Conservation (phyloP, 2,329 filamentous ascomycete species). For the Xylariaceae sp. region DNA sequence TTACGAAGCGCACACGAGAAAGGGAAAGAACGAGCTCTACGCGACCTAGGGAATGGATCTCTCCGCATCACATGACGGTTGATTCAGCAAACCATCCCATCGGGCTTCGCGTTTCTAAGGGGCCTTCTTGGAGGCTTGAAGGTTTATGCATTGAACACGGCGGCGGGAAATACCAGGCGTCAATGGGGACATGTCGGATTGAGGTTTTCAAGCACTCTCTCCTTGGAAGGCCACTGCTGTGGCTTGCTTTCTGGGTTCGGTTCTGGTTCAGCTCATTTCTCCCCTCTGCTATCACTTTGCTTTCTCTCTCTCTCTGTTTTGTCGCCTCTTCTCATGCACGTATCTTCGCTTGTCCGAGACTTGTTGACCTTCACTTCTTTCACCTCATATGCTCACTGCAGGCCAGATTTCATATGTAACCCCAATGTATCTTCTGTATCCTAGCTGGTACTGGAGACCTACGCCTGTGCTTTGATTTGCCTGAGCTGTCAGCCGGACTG, state of each 20-base stretch:
- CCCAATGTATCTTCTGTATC: not conserved
- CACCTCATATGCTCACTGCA: not conserved
- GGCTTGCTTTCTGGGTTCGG: not conserved
- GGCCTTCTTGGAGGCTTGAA: not conserved
- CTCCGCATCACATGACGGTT: constrained; percentile 1
- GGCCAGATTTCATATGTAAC: not conserved
- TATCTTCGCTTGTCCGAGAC: not conserved
- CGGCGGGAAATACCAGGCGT: constrained; percentile 3
- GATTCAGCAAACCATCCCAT: not conserved
- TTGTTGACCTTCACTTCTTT: not conserved
- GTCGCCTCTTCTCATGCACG: not conserved
- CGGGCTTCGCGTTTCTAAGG: not conserved
- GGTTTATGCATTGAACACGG: not conserved
- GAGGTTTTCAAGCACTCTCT: not conserved
- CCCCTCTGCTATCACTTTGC: not conserved
- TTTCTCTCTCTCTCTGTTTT: not conserved
- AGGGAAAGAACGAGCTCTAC: constrained; percentile 1
- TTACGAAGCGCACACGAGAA: constrained; percentile 11
- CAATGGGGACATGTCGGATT: not conserved
- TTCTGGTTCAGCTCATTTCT: no score
- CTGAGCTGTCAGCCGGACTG: not conserved
- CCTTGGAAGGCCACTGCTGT: not conserved
- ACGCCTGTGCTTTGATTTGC: not conserved
- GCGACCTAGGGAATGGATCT: not conserved
- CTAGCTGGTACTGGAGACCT: not conserved